These are phyloP conservation scores for Glebionis coronaria DNA, from an alignment of 129 eudicot genomes.

Conservation along the genomic window DNA sequence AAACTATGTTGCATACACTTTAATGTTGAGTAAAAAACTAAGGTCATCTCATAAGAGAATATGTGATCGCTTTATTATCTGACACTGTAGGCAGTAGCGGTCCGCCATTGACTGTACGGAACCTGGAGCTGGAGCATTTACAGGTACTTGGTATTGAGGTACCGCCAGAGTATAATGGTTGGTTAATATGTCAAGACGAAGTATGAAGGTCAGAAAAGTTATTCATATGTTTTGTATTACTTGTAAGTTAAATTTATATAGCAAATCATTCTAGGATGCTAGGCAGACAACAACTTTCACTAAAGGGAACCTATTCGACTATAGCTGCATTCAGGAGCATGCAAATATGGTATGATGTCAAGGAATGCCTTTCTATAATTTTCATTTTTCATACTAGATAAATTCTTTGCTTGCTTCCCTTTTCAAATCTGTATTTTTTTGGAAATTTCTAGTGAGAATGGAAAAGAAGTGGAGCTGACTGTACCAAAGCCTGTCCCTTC, in stretches of 20 bases:
- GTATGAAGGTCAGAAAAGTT: background rate
- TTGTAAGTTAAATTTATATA: background rate
- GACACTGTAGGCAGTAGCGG: background rate
- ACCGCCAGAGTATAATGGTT: background rate
- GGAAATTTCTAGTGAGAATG: background rate
- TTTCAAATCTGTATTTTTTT: background rate
- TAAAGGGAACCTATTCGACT: background rate
- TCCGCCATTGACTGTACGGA: no score
- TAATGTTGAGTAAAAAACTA: background rate
- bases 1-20: background rate
- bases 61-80: background rate
- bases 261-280: background rate
- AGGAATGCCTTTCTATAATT: background rate
- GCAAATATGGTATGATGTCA: background rate
- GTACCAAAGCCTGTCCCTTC: constrained; percentile 71
- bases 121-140: no score
- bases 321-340: background rate
- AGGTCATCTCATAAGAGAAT: constrained; percentile 12
- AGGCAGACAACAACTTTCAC: background rate
- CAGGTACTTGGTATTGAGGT: no score
- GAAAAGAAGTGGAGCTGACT: constrained; percentile 14
- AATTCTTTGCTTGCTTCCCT: background rate
- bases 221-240: background rate
- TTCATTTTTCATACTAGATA: background rate
- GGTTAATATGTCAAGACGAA: background rate